Percentiles rank a stretch among this genome's conserved stretches.
Evolutionary conservation across 441 rosid genomes (phyloP).

Genomic region (Pelargonium australe): DNA sequence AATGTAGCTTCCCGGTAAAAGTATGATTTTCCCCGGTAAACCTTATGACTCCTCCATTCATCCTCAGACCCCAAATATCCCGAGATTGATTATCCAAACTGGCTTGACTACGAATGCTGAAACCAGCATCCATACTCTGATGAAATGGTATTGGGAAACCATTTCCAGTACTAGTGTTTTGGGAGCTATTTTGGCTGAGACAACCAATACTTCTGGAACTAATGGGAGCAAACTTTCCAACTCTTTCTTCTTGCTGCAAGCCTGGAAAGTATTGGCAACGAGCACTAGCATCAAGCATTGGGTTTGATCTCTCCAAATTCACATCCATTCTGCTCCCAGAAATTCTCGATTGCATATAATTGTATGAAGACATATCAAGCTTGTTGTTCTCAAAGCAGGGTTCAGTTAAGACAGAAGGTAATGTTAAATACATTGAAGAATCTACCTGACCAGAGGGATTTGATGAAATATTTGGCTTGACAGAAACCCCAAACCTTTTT

Average conservation of each 20-base stretch:
- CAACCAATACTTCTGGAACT: conserved; percentile 19
- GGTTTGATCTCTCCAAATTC: conserved; percentile 26
- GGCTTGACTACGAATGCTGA: conserved; percentile 24
- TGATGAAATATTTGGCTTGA: conserved; percentile 23
- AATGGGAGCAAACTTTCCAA: conserved; percentile 24
- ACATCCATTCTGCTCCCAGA: conserved; percentile 22
- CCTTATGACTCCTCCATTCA: conserved; percentile 32
- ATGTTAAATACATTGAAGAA: conserved; percentile 37
- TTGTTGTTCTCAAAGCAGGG: conserved; percentile 20
- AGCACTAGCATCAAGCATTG: conserved; percentile 29
- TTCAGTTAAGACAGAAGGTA: conserved; percentile 27
- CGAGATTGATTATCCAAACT: conserved; percentile 25
- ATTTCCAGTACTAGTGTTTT: conserved; percentile 23
- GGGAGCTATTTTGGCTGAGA: conserved; percentile 22
- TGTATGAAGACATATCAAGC: conserved; percentile 29
- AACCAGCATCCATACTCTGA: conserved; percentile 26
- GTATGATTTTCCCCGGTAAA: conserved; percentile 28
- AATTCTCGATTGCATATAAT: conserved; percentile 29
- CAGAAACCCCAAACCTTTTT: conserved; percentile 23
- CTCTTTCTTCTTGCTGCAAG: conserved; percentile 33
- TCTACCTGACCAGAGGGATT: conserved; percentile 26
- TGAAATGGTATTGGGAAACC: conserved; percentile 28
- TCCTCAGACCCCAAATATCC: conserved; percentile 25
- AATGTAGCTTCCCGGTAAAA: conserved; percentile 29
- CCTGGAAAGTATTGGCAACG: conserved; percentile 31